Evolutionary conservation across 106 monocot species (phyloP), one percentile per base, ranked within the genome.

Genomic region (Dactylorhiza incarnata): DNA sequence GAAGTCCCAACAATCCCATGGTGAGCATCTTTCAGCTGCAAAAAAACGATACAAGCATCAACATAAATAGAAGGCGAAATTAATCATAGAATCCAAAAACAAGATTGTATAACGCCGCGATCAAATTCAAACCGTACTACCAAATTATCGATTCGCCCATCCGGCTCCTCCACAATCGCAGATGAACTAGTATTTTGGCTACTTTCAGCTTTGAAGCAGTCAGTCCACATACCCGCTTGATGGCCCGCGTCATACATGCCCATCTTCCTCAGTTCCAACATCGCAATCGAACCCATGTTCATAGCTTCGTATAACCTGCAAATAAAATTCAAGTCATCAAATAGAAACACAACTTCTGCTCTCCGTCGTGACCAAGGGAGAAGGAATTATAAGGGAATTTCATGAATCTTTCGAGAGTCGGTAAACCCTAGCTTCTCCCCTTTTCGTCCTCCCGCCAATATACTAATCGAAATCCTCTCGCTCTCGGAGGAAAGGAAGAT

Each of bases 181-280:
- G 85, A 83, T 68, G 81, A 74, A 70, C 77, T 73, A 5, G 74
- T 76, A 49, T 83, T 78, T 48, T 82, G 89, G 76, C 82, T 83
- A 45, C 80, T 85, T 19, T 89, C 89, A 72, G 81, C 15, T 69
- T 83, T 81, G 52, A 83, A 73, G 70, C 78, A 68, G 19, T 83
- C 85, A 23, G 37, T 53, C 85, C 89, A 85, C 69, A 83, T 73
- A 37, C 68, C 55, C 16, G 81, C 76, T 53, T 81, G 85, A 49
- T 83, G 81, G 78, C 61, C 73, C 4, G 81, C 58, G 45, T 74
- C 85, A 68, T 85, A 86, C 37, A 89, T 78, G 20, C 78, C 81
- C 85, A 83, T 89, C 37, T 76, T 81, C 61, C 77, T 74, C 48
- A 72, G 48, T 6, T 72, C 72, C 20, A 72, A 17, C 72, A 72